Evolutionary conservation across 108 stramenopile species (phyloP), one percentile per base, ranked within the genome.

Genomic region (Aurantiochytrium sp.): DNA sequence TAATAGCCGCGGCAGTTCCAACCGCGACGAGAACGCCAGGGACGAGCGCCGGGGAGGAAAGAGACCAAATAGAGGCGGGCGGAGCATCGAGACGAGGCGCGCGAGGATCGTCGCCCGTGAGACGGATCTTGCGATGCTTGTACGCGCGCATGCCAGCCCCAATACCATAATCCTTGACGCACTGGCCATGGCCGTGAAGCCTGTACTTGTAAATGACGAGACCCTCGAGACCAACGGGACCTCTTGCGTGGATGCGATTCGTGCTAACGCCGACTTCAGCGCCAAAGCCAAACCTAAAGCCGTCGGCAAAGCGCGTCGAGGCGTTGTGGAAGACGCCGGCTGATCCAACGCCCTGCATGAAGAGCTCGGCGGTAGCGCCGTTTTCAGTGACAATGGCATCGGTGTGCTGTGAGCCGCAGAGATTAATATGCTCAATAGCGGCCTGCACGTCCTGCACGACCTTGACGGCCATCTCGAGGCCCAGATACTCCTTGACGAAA

Each of bases 291-390:
- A 98, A 99, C 6, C 99, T 94, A 93, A 94, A 98, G 5, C 99
- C 99, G 93, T 99, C 99, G 5, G 98, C 96, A 93, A 98, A 99
- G 53, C 99, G 94, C 2, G 98, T 98, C 4, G 96, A 97, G 18
- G 97, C 97, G 92, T 99, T 99, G 92, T 98, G 96, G 93, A 98
- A 98, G 21, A 98, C 98, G 90, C 97, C 97, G 53, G 99, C 98
- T 42, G 97, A 95, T 93, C 97, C 98, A 25, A 98, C 97, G 49
- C 93, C 88, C 58, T 93, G 89, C n/a, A 98, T 91, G 91, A 98
- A 99, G 60, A 93, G 93, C 88, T 97, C 96, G 8, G 44, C 60
- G 51, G 60, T 60, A 4, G 97, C 98, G 12, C 91, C 93, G 5
- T 83, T 92, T 28, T 97, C 96, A 14, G 94, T 93, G 5, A 99